Percentiles rank a stretch among this genome's conserved stretches.
These are phyloP conservation scores for Blastobotrys indianensis DNA, from an alignment of 1,139 yeast species.

Conservation along the genomic window DNA sequence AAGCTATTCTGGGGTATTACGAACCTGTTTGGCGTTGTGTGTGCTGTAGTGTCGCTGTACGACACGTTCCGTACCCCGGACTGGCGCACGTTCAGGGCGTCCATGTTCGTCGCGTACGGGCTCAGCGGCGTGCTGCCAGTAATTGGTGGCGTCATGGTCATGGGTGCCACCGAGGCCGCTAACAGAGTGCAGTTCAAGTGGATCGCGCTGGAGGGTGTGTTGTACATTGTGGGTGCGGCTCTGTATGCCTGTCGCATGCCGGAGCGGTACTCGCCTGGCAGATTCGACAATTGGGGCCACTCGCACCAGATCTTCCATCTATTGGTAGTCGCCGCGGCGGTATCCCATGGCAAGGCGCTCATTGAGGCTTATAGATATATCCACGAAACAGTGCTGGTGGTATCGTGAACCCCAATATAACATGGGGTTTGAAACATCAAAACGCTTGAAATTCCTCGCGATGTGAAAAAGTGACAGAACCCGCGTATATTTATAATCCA, in stretches of 20 bases:
- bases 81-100: slow-evolving; percentile 73
- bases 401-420: no score
- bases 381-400: slow-evolving; percentile 1
- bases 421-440: no score
- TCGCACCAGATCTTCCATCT: slow-evolving; percentile 87
- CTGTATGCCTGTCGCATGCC: slow-evolving; percentile 77
- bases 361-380: slow-evolving; percentile 47
- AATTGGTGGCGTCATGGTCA: slow-evolving; percentile 42
- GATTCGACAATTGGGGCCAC: slow-evolving; percentile 68
- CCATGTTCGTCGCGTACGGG: slow-evolving; percentile 76
- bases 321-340: slow-evolving; percentile 75
- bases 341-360: slow-evolving; percentile 65
- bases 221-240: slow-evolving; percentile 73
- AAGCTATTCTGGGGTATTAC: slow-evolving; percentile 46
- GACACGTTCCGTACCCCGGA: slow-evolving; percentile 60
- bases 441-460: no score
- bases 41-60: slow-evolving; percentile 60
- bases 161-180: slow-evolving; percentile 45
- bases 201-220: slow-evolving; percentile 61
- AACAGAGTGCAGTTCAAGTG: slow-evolving; percentile 52
- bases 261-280: slow-evolving; percentile 63
- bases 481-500: no score
- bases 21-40: slow-evolving; percentile 49
- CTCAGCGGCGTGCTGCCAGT: slow-evolving; percentile 73
- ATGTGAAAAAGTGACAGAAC: no score